Conservation (phyloP, 176 grass and related monocot genomes). For the Eleusine coracana region DNA sequence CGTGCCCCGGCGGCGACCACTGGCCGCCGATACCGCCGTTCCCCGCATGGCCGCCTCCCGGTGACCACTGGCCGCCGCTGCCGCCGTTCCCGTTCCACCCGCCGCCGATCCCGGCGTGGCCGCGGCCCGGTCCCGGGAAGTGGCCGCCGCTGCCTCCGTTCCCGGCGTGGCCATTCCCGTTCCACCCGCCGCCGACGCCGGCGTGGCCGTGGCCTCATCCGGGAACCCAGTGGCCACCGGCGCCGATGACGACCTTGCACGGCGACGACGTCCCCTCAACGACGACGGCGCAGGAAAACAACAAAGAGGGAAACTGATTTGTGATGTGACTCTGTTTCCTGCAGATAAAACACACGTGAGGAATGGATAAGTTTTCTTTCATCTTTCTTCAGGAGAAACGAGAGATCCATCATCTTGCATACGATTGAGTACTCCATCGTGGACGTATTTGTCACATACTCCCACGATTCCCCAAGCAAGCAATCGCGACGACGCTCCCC, state of each 20-base stretch:
- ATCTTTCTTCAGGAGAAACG: no score
- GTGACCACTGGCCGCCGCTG: conserved; percentile 11
- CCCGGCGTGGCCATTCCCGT: neutral
- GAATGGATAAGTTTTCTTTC: no score
- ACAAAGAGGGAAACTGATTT: no score
- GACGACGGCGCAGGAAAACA: neutral
- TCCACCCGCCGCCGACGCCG: conserved; percentile 5
- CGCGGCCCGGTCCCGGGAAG: neutral
- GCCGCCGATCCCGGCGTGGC: conserved; percentile 22
- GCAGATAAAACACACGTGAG: no score
- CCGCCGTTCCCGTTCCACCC: neutral
- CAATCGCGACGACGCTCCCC: no score
- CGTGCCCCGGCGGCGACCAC: neutral
- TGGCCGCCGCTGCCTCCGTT: conserved; percentile 21
- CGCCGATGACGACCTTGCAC: neutral
- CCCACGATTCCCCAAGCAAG: no score
- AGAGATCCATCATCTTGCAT: no score
- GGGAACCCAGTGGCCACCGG: neutral
- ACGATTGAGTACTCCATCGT: no score
- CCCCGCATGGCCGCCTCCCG: neutral
- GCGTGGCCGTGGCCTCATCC: conserved; percentile 29
- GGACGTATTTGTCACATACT: no score
- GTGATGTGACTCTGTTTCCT: no score
- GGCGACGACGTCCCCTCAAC: neutral
- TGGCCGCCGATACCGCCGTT: conserved; percentile 19